Percentiles rank a stretch among this genome's conserved stretches.
phyloP scores from a whole-genome alignment of 805 yeast genomes.

The Hagleromyces aurorensis region DNA sequence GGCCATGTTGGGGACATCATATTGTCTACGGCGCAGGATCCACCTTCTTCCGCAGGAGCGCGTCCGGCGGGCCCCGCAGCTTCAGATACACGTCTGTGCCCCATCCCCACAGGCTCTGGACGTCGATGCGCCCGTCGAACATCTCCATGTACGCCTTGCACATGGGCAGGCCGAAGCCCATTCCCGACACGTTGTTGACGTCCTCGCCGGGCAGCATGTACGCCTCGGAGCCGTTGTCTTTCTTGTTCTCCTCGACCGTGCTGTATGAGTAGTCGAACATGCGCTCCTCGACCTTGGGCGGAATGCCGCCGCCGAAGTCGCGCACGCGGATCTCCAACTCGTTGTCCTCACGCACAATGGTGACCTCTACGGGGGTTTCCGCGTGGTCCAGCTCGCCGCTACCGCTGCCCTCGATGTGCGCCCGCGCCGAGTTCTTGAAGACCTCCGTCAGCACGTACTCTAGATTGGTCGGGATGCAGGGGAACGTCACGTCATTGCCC shows the following conservation, averaged over 20 bases:
- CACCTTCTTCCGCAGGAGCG: slow-evolving; percentile 8
- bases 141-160: slow-evolving; percentile 67
- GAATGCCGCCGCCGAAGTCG: slow-evolving; percentile 87
- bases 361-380: slow-evolving; percentile 23
- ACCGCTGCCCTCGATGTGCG: slow-evolving; percentile 67
- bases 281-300: slow-evolving; percentile 52
- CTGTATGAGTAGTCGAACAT: slow-evolving; percentile 84
- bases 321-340: slow-evolving; percentile 69
- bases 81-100: slow-evolving; percentile 73
- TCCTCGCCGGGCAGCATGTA: slow-evolving; percentile 68
- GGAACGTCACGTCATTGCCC: slow-evolving; percentile 53
- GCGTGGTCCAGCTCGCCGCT: slow-evolving; percentile 16
- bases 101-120: slow-evolving; percentile 66
- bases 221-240: slow-evolving; percentile 40
- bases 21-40: too few species aligned
- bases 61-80: slow-evolving; percentile 30
- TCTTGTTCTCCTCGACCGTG: slow-evolving; percentile 46
- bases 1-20: too few species aligned
- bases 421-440: slow-evolving; percentile 79
- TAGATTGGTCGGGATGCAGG: slow-evolving; percentile 80
- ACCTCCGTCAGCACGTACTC: slow-evolving; percentile 85
- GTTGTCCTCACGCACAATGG: slow-evolving; percentile 25
- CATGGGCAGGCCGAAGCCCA: slow-evolving; percentile 93
- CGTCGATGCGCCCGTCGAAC: slow-evolving; percentile 60
- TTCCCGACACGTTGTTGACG: slow-evolving; percentile 73